Percentiles rank a stretch among this genome's conserved stretches.
Conservation (phyloP, 2,329 filamentous ascomycete genomes). For the Hypoxylon sp. region DNA sequence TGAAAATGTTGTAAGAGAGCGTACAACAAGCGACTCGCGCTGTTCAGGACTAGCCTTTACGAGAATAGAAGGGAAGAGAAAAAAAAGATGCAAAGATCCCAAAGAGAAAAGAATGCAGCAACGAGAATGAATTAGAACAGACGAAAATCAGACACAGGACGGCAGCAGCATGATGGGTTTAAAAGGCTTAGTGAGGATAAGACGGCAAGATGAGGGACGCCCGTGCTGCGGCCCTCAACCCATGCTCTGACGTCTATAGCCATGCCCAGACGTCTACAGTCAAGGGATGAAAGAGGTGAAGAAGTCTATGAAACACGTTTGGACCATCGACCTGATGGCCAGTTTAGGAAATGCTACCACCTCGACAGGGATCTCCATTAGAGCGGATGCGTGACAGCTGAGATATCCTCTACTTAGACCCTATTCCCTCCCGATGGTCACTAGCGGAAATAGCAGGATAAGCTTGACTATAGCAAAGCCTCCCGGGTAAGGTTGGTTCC, state of each 20-base stretch:
- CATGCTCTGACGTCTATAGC: conserved; percentile 46
- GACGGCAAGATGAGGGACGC: conserved; percentile 53
- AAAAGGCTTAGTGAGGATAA: conserved; percentile 48
- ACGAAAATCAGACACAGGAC: conserved; percentile 43
- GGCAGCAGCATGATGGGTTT: conserved; percentile 57
- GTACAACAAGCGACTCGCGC: conserved; percentile 60
- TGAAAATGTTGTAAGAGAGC: conserved; percentile 46
- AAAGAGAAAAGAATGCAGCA: conserved; percentile 42
- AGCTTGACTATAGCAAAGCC: conserved; percentile 37
- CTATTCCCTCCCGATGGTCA: conserved; percentile 18
- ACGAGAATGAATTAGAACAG: conserved; percentile 43
- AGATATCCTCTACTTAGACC: conserved; percentile 13
- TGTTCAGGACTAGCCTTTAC: conserved; percentile 63
- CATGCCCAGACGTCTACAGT: conserved; percentile 44
- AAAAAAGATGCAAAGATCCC: conserved; percentile 46
- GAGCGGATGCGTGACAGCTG: conserved; percentile 40
- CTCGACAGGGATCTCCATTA: conserved; percentile 32
- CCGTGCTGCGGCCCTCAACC: conserved; percentile 49
- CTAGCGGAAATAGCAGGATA: conserved; percentile 13
- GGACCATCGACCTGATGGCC: conserved; percentile 39
- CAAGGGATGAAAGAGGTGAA: conserved; percentile 42
- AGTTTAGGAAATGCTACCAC: conserved; percentile 39
- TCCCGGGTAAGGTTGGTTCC: conserved; percentile 23
- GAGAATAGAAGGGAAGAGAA: conserved; percentile 28
- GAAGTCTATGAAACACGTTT: conserved; percentile 52